Conservation (phyloP, 2,329 filamentous ascomycete species). For the Hypocreales sp. region DNA sequence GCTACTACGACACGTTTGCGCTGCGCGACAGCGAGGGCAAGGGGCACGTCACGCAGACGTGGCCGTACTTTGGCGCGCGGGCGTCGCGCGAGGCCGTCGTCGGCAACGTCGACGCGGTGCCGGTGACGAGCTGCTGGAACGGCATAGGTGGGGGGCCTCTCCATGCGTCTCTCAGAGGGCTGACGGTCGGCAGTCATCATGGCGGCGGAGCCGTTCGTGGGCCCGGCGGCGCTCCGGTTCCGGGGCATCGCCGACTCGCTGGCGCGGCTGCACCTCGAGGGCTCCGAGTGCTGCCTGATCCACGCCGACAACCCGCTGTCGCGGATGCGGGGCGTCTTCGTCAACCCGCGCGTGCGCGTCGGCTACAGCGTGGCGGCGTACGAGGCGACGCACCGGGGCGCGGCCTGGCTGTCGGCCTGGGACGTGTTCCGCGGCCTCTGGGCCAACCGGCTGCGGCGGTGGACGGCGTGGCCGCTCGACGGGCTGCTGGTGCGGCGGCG, state of each 20-base stretch:
- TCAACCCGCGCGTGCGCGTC: constrained; percentile 56
- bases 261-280: constrained; percentile 49
- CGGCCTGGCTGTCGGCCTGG: constrained; percentile 29
- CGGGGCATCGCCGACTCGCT: constrained; percentile 49
- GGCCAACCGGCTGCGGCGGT: constrained; percentile 37
- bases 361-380: constrained; percentile 44
- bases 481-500: constrained; percentile 20
- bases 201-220: constrained; percentile 39
- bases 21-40: constrained; percentile 36
- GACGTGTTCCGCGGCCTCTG: constrained; percentile 39
- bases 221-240: constrained; percentile 34
- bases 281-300: constrained; percentile 66
- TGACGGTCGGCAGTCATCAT: constrained; percentile 22
- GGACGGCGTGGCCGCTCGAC: constrained; percentile 16
- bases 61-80: constrained; percentile 41
- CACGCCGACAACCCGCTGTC: constrained; percentile 54
- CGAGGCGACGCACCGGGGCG: constrained; percentile 23
- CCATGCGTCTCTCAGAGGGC: too few species aligned
- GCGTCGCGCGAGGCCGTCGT: constrained; percentile 38
- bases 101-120: constrained; percentile 26
- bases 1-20: constrained; percentile 49
- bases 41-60: constrained; percentile 34
- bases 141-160: constrained; percentile 19
- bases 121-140: constrained; percentile 29
- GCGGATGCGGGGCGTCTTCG: constrained; percentile 37